These are phyloP conservation scores for Cyclotella kingstonii DNA, from an alignment of 108 stramenopile genomes.

Conservation along the genomic window DNA sequence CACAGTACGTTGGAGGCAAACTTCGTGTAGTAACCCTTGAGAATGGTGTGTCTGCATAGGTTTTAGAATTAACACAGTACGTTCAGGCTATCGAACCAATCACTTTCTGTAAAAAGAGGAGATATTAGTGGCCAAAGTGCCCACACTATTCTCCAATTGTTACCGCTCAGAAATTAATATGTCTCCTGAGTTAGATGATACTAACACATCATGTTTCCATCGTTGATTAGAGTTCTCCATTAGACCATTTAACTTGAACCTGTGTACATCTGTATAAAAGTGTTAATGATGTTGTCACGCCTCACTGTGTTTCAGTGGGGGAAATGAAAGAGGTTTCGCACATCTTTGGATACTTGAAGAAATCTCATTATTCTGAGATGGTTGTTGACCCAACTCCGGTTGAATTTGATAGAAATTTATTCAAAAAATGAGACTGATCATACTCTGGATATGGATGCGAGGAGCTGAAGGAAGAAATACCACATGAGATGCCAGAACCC, in stretches of 20 bases:
- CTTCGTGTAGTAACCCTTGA: conserved; percentile 28
- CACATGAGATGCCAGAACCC: conserved; percentile 30
- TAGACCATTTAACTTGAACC: conserved; percentile 47
- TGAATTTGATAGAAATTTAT: conserved; percentile 15
- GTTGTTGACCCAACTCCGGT: conserved; percentile 50
- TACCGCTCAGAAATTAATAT: conserved; percentile 39
- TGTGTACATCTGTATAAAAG: conserved; percentile 44
- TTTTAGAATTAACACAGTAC: conserved; percentile 44
- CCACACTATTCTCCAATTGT: conserved; percentile 17
- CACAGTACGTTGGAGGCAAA: conserved; percentile 47
- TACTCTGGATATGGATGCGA: conserved; percentile 21
- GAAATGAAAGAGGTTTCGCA: conserved; percentile 47
- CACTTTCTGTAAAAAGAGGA: conserved; percentile 7
- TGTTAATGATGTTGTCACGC: conserved; percentile 49
- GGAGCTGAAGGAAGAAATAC: conserved; percentile 26
- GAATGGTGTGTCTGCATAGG: conserved; percentile 46
- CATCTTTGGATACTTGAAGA: conserved; percentile 56
- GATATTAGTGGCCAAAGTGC: conserved; percentile 7
- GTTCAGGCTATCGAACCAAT: conserved; percentile 33
- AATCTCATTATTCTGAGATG: conserved; percentile 43
- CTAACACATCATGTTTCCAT: conserved; percentile 28
- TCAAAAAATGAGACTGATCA: conserved; percentile 31
- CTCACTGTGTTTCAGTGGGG: conserved; percentile 50
- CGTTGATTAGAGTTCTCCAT: conserved; percentile 39
- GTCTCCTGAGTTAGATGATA: conserved; percentile 7